Evolutionary conservation across 176 grass and related monocot species (phyloP), one percentile per base, ranked within the genome.

Genomic region (Alloteropsis semialata): DNA sequence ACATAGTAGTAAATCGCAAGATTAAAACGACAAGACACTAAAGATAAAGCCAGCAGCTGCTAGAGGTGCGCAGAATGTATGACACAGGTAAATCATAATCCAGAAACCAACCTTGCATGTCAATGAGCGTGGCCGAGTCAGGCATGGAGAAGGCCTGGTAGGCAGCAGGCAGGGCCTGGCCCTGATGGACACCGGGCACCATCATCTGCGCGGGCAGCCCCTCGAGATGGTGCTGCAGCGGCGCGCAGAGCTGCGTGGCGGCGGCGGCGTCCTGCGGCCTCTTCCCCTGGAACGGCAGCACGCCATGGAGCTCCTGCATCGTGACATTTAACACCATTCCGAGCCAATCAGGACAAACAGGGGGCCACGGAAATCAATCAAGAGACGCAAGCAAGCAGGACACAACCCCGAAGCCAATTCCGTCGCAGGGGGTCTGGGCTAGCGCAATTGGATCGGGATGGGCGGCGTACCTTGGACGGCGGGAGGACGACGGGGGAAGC

Each of bases 81-180:
- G 38, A 4, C 0, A 10, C 45, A 67, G 16, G 22, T 2, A 28
- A 59, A 12, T 8, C 42, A 8, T 2, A 21, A 30, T 11, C 11
- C 55, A 25, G 3, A 25, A 8, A 45, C 74, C 33, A 65, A 97
- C 94, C 92, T 91, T 93, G 90, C 3, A 88, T 22, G 46, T 95
- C 86, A 18, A 95, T 81, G 36, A 93, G 90, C 10, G 79, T n/a
- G 39, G 88, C 64, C 66, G 39, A 80, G 87, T 91, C 74, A 3
- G 77, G 68, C 67, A 85, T 5, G 16, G 33, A 18, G 38, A 91
- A 75, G 65, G 74, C 65, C 72, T 69, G 84, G 81, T 79, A 81
- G 11, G 87, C 45, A 1, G 66, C 39, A 0, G 70, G 0, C 0
- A 30, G 8, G 3, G 80, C 13, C 12, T 34, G 46, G 19, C 12